phyloP scores from a whole-genome alignment of 805 yeast species.

The Teunomyces gatunensis region DNA sequence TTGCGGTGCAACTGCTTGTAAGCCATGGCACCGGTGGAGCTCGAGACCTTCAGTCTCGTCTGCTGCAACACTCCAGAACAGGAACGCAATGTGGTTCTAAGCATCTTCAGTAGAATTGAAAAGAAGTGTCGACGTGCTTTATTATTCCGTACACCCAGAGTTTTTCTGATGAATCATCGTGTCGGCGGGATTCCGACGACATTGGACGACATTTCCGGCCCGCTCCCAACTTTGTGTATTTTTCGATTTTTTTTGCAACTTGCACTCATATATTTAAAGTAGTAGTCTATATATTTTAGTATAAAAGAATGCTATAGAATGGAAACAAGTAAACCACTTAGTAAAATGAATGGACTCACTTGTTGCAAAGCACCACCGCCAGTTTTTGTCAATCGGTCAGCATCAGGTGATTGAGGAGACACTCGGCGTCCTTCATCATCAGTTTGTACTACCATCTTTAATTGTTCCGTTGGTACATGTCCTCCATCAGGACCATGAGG shows the following conservation, averaged over 20 bases:
- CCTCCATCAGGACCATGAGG: neutral
- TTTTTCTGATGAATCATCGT: constrained; percentile 1
- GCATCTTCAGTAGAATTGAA: neutral
- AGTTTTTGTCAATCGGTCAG: no score
- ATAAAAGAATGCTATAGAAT: no score
- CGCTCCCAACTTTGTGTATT: neutral
- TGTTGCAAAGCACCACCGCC: no score
- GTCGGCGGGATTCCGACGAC: neutral
- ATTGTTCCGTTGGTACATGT: no score
- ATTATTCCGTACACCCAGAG: constrained; percentile 1
- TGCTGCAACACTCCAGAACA: neutral
- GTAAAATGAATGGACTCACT: no score
- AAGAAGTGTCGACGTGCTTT: constrained; percentile 1
- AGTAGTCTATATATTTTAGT: no score
- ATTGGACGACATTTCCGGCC: constrained; percentile 1
- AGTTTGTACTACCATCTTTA: no score
- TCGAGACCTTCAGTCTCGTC: constrained; percentile 22
- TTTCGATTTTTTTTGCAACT: no score
- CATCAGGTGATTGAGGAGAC: no score
- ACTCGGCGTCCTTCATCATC: no score
- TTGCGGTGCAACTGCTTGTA: constrained; percentile 89
- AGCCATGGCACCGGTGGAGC: constrained; percentile 91
- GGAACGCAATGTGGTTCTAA: neutral
- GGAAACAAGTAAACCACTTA: no score
- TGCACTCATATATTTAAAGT: no score